Evolutionary conservation across 1,284 basidiomycete genomes (phyloP), one percentile per base, ranked within the genome.

Genomic region (Heterobasidion annosum): DNA sequence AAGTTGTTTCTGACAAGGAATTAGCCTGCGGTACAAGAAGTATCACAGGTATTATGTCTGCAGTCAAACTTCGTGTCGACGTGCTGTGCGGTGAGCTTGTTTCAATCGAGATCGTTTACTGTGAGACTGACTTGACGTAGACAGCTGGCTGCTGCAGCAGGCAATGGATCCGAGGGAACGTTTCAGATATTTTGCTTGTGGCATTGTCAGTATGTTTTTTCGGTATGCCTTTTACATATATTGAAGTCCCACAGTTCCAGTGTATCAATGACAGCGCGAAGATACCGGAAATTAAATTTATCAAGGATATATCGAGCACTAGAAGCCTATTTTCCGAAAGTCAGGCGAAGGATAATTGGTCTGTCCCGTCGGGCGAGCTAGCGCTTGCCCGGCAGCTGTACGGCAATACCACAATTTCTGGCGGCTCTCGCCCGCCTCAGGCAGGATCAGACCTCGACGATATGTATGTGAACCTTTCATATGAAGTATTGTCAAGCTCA

Each of bases 1-100:
- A 57, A 19, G 48, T 62, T 3, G 15, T 67, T 0, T 55, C 59
- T 19, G 16, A 25, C 2, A 58, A 61, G 16, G 65, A 63, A 49
- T 34, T 58, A 32, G 10, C 35, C 2, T 19, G 48, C 4, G 44
- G 50, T 10, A 54, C 54, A 9, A 16, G 56, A 35, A 56, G 53
- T 34, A 49, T 59, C 7, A 1, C 16, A 7, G 37, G 34, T 25
- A 40, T 59, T 3, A 19, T 33, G n/a, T 48, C 51, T 1, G 58
- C 47, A 8, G 35, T 58, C 33, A 16, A 4, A 1, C 34, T 51
- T n/a, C 57, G 58, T 15, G 37, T 56, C 19, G 10, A 48, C 32
- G 48, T 43, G 16, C 52, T 59, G 32, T 34, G 15, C 9, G 37
- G 56, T 54, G 35, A 6, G 32, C 48, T 6, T n/a, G 32, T 33